These are phyloP conservation scores for Sanghuangporus baumii DNA, from an alignment of 1,284 basidiomycete genomes.

Conservation along the genomic window DNA sequence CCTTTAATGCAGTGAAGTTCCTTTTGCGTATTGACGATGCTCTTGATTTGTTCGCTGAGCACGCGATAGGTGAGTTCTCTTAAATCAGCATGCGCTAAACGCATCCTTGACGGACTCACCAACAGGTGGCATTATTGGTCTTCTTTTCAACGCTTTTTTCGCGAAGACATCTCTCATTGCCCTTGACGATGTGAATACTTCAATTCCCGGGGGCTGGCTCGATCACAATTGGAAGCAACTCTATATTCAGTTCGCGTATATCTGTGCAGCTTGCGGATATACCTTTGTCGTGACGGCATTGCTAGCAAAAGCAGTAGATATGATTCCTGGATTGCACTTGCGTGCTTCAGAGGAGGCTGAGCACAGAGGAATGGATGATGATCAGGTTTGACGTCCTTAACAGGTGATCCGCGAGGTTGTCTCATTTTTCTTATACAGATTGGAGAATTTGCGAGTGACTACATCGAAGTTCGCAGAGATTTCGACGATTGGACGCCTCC, in stretches of 20 bases:
- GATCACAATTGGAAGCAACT: constrained; percentile 70
- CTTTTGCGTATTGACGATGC: constrained; percentile 72
- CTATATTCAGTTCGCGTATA: constrained; percentile 81
- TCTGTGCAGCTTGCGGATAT: constrained; percentile 63
- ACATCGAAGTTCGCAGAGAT: constrained; percentile 71
- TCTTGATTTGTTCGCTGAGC: constrained; percentile 85
- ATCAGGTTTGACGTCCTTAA: constrained; percentile 49
- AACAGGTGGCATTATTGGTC: constrained; percentile 67
- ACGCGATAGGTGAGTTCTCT: constrained; percentile 63
- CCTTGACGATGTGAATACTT: constrained; percentile 73
- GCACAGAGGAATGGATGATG: constrained; percentile 84
- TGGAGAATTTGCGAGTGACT: constrained; percentile 73
- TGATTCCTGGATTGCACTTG: constrained; percentile 74
- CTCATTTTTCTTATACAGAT: constrained; percentile 38
- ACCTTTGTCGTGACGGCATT: constrained; percentile 64
- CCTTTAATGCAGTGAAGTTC: constrained; percentile 50
- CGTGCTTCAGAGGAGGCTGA: constrained; percentile 74
- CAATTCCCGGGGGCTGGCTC: constrained; percentile 66
- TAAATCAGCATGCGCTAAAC: not conserved
- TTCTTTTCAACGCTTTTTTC: constrained; percentile 77
- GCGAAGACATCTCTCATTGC: constrained; percentile 58
- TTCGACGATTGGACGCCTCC: constrained; percentile 51
- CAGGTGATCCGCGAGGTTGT: too few species aligned
- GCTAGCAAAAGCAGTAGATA: constrained; percentile 65
- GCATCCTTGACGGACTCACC: not conserved